These are phyloP conservation scores for Ascochyta lentis DNA, from an alignment of 2,329 filamentous ascomycete genomes.

Conservation along the genomic window DNA sequence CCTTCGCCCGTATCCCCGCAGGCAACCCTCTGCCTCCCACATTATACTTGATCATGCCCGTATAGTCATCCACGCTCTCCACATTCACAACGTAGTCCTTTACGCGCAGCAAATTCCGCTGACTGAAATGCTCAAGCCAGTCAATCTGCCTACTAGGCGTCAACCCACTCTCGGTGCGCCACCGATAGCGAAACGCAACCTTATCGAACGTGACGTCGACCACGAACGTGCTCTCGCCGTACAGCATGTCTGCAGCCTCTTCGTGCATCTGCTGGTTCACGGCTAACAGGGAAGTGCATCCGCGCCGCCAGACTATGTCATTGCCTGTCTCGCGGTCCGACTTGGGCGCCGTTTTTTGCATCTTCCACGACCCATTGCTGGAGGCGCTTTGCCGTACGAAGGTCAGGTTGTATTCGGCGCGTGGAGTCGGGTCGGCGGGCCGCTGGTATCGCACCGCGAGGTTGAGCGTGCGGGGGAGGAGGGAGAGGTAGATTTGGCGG, in stretches of 20 bases:
- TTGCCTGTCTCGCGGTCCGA: constrained; percentile 38
- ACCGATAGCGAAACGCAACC: constrained; percentile 55
- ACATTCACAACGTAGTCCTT: constrained; percentile 53
- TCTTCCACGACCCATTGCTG: constrained; percentile 37
- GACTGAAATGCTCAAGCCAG: constrained; percentile 53
- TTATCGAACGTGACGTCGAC: constrained; percentile 53
- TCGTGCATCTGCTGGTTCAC: constrained; percentile 53
- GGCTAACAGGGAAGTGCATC: constrained; percentile 49
- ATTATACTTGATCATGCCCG: constrained; percentile 61
- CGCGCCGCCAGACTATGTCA: constrained; percentile 53
- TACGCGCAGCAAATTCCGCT: constrained; percentile 51
- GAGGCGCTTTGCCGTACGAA: constrained; percentile 33
- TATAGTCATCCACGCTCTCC: constrained; percentile 58
- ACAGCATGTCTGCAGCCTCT: constrained; percentile 55
- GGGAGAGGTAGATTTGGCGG: constrained; percentile 50
- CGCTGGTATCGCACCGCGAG: constrained; percentile 33
- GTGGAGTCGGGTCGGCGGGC: constrained; percentile 20
- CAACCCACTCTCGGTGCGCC: constrained; percentile 51
- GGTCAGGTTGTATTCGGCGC: constrained; percentile 40
- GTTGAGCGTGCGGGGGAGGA: constrained; percentile 52
- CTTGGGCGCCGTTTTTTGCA: constrained; percentile 34
- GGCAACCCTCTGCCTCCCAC: constrained; percentile 54
- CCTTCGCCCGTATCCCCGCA: constrained; percentile 51
- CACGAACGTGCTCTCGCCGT: constrained; percentile 55
- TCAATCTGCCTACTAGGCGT: constrained; percentile 49